A percentile compares a stretch with the other conserved stretches of the same genome.
Evolutionary conservation across 768 basidiomycete species (phyloP).

Genomic region (Heimioporus sp.): DNA sequence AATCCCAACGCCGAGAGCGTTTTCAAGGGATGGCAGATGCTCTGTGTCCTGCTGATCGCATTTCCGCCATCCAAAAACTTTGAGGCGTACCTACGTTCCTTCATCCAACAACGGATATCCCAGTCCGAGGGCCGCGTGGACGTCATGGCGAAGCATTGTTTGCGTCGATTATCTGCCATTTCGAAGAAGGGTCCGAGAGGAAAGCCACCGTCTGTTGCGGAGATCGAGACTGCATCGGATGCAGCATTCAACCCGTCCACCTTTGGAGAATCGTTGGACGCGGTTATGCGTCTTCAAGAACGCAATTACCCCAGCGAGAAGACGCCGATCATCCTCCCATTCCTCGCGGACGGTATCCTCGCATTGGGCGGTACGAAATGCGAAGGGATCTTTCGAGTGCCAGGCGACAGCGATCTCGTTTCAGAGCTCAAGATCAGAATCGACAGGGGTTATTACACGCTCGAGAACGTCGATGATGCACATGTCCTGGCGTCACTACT

Average conservation of each 20-base stretch:
- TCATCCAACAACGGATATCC: conserved; percentile 66
- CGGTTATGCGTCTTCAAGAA: conserved; percentile 80
- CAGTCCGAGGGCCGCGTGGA: conserved; percentile 77
- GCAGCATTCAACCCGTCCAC: conserved; percentile 95
- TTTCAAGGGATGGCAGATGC: conserved; percentile 91
- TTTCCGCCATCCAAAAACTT: conserved; percentile 95
- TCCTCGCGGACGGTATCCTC: conserved; percentile 89
- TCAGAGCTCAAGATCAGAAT: conserved; percentile 87
- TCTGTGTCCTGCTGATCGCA: conserved; percentile 87
- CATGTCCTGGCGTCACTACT: conserved; percentile 86
- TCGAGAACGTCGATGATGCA: conserved; percentile 88
- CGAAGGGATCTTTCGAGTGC: conserved; percentile 92
- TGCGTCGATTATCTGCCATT: conserved; percentile 73
- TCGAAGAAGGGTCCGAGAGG: conserved; percentile 85
- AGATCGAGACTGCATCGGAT: conserved; percentile 94
- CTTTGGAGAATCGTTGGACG: conserved; percentile 87
- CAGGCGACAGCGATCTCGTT: conserved; percentile 87
- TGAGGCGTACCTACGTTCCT: conserved; percentile 78
- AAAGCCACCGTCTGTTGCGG: conserved; percentile 74
- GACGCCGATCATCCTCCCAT: conserved; percentile 91
- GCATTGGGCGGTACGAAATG: conserved; percentile 80
- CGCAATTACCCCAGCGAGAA: conserved; percentile 82
- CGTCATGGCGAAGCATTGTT: conserved; percentile 87
- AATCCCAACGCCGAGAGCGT: conserved; percentile 83
- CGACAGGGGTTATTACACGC: conserved; percentile 86